phyloP scores from a whole-genome alignment of 805 yeast species.

The Ogataea minuta region DNA sequence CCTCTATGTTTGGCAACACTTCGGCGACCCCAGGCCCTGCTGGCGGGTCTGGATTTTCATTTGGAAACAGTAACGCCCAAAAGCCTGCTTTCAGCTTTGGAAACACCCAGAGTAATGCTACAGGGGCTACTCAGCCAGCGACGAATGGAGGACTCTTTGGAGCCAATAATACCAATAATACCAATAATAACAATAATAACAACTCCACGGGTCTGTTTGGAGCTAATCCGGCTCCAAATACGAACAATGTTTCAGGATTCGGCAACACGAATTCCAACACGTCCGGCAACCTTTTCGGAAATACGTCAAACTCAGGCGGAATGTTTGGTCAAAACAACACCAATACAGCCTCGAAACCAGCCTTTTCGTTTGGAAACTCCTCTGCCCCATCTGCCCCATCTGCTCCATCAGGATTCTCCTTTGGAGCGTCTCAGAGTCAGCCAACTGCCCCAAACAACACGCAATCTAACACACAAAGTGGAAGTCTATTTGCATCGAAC shows the following conservation, averaged over 20 bases:
- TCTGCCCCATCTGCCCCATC: conserved; percentile 6
- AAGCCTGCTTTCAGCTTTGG: conserved; percentile 8
- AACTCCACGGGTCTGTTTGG: conserved; percentile 6
- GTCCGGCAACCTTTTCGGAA: conserved; percentile 24
- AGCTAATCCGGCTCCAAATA: neutral
- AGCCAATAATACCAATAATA: conserved; percentile 1
- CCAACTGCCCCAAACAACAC: conserved; percentile 4
- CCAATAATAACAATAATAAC: conserved; percentile 1
- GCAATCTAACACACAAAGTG: conserved; percentile 10
- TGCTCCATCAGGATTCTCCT: conserved; percentile 12
- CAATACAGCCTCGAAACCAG: conserved; percentile 6
- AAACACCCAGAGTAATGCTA: conserved; percentile 1
- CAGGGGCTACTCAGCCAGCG: neutral
- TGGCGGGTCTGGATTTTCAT: conserved; percentile 15
- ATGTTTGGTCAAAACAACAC: conserved; percentile 11
- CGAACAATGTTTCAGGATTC: neutral
- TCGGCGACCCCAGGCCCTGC: conserved; percentile 5
- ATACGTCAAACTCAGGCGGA: conserved; percentile 20
- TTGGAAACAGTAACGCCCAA: conserved; percentile 7
- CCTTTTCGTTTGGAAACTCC: conserved; percentile 10
- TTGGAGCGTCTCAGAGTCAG: conserved; percentile 7
- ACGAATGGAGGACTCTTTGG: conserved; percentile 6
- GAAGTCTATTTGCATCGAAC: conserved; percentile 12
- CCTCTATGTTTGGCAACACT: conserved; percentile 9
- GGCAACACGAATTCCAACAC: conserved; percentile 1